phyloP scores from a whole-genome alignment of 352 stramenopile genomes.

The Peronospora belbahrii region DNA sequence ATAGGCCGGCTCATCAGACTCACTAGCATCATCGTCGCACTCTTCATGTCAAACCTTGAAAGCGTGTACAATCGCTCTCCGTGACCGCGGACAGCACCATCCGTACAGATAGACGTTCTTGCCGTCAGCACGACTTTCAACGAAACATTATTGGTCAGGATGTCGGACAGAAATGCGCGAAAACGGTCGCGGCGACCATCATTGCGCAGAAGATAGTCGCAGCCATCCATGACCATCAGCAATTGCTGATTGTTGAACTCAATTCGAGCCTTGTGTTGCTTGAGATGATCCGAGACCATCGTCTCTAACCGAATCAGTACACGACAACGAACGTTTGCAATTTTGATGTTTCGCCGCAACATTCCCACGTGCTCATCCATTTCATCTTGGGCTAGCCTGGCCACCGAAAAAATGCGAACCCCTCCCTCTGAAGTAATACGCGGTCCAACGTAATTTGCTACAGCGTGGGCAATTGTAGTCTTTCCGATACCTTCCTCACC shows the following conservation, averaged over 20 bases:
- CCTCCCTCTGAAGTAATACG: conserved; percentile 62
- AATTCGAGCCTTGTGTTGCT: conserved; percentile 39
- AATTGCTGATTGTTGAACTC: conserved; percentile 49
- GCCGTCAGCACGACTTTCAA: conserved; percentile 73
- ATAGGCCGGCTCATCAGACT: conserved; percentile 69
- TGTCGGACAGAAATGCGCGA: conserved; percentile 53
- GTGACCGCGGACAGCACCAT: conserved; percentile 58
- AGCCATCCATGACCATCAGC: conserved; percentile 65
- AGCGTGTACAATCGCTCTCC: conserved; percentile 64
- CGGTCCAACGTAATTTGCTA: conserved; percentile 72
- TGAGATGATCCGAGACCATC: conserved; percentile 44
- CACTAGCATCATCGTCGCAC: conserved; percentile 63
- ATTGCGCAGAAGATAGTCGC: conserved; percentile 52
- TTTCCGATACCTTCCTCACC: conserved; percentile 75
- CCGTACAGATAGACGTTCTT: conserved; percentile 46
- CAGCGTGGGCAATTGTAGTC: conserved; percentile 60
- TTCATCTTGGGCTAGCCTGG: conserved; percentile 51
- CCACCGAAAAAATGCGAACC: conserved; percentile 61
- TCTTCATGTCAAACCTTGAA: conserved; percentile 61
- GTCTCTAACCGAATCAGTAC: conserved; percentile 48
- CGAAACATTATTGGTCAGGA: conserved; percentile 59
- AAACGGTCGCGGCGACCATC: conserved; percentile 50
- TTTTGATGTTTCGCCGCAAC: conserved; percentile 36
- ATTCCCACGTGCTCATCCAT: conserved; percentile 45
- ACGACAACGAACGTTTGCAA: conserved; percentile 28